phyloP scores from a whole-genome alignment of 2,329 filamentous ascomycete species.

The Penicillium nordicum region DNA sequence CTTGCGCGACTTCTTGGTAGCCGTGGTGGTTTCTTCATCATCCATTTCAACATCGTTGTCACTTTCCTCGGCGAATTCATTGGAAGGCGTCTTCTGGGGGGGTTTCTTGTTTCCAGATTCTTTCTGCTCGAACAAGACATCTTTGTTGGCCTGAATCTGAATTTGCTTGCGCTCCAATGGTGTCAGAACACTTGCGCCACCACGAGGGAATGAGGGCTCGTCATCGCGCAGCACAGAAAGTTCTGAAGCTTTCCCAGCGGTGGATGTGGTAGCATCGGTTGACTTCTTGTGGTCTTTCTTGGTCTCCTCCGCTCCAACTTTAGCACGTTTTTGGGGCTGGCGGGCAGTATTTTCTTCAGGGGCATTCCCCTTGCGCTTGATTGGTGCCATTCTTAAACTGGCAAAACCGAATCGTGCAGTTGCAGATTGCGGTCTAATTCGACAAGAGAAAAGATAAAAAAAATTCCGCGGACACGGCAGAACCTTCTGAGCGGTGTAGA shows the following conservation, averaged over 20 bases:
- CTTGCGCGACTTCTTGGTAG: slow-evolving; percentile 40
- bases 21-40: slow-evolving; percentile 38
- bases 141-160: slow-evolving; percentile 83
- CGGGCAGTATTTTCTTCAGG: slow-evolving; percentile 35
- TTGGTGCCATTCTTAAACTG: slow-evolving; percentile 40
- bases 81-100: slow-evolving; percentile 38
- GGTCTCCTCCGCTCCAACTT: slow-evolving; percentile 36
- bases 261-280: slow-evolving; percentile 21
- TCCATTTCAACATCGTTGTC: slow-evolving; percentile 54
- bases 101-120: slow-evolving; percentile 47
- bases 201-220: slow-evolving; percentile 86
- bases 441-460: slow-evolving; percentile 26
- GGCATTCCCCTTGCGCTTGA: slow-evolving; percentile 45
- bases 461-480: slow-evolving; percentile 25
- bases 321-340: slow-evolving; percentile 41
- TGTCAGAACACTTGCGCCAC: slow-evolving; percentile 84
- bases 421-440: slow-evolving; percentile 26
- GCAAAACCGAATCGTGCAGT: slow-evolving; percentile 25
- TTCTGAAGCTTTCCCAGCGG: slow-evolving; percentile 33
- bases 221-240: slow-evolving; percentile 62
- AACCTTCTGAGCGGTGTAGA: slow-evolving; percentile 16
- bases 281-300: slow-evolving; percentile 36
- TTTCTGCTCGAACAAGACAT: slow-evolving; percentile 85
- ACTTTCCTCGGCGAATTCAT: slow-evolving; percentile 59
- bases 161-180: slow-evolving; percentile 96